A percentile compares a stretch with the other conserved stretches of the same genome.
Conservation (phyloP, 192 early-diverging fungal species). For the Podila epicladia region DNA sequence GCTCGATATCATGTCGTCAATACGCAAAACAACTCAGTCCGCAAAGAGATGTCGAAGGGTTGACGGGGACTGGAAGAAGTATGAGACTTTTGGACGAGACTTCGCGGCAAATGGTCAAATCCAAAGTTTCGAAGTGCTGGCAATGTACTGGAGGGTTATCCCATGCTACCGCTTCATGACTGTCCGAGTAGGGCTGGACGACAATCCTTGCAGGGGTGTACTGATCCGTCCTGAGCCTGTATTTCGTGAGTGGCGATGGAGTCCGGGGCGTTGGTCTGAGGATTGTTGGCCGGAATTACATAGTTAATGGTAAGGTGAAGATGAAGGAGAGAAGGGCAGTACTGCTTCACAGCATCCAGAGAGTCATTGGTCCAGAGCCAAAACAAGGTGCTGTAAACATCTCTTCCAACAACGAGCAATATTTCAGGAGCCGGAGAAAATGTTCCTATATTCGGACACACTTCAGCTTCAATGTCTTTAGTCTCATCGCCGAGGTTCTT, state of each 20-base stretch:
- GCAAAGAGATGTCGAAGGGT: slow-evolving; percentile 18
- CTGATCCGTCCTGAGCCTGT: not conserved
- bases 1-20: slow-evolving; percentile 12
- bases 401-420: slow-evolving; percentile 13
- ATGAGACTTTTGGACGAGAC: slow-evolving; percentile 10
- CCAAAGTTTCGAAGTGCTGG: slow-evolving; percentile 7
- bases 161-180: no score
- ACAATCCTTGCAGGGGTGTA: not conserved
- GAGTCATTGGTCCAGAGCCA: slow-evolving; percentile 13
- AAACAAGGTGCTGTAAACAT: slow-evolving; percentile 18
- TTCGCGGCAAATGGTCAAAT: slow-evolving; percentile 20
- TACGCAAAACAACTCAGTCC: not conserved
- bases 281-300: not conserved
- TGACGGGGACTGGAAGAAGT: not conserved
- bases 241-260: no score
- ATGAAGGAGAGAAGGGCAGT: slow-evolving; percentile 11
- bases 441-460: slow-evolving; percentile 16
- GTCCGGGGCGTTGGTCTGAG: no score
- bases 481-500: no score
- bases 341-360: slow-evolving; percentile 10
- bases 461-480: slow-evolving; percentile 10
- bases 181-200: no score
- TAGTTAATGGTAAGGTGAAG: slow-evolving; percentile 25
- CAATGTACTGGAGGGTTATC: slow-evolving; percentile 12
- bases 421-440: slow-evolving; percentile 5